A percentile compares a stretch with the other conserved stretches of the same genome.
phyloP scores from a whole-genome alignment of 2,329 filamentous ascomycete species.

The Periconia macrospinosa region DNA sequence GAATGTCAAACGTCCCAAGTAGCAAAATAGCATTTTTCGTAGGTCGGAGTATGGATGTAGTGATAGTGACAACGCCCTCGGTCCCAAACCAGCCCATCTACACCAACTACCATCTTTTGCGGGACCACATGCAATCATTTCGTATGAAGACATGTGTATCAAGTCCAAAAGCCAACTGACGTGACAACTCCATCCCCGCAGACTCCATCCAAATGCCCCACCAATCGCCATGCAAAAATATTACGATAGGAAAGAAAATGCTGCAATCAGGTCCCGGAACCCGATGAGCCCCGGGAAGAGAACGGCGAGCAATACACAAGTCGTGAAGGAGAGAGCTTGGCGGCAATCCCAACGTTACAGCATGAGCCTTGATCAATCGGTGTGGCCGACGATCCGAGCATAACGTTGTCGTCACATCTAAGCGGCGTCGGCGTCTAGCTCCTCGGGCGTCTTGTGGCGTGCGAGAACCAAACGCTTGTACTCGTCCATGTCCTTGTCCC shows the following conservation, averaged over 20 bases:
- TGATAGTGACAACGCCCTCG: too few relatives aligned
- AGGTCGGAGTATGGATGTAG: too few relatives aligned
- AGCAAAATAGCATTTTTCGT: too few relatives aligned
- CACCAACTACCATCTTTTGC: too few relatives aligned
- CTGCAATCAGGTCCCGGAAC: not conserved
- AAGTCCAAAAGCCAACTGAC: not conserved
- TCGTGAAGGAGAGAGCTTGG: too few relatives aligned
- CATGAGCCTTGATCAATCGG: too few relatives aligned
- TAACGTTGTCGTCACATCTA: too few relatives aligned
- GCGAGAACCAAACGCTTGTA: constrained; percentile 78
- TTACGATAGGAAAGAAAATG: not conserved
- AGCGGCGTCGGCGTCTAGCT: constrained; percentile 30
- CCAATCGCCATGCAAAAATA: constrained; percentile 1
- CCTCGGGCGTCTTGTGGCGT: constrained; percentile 58
- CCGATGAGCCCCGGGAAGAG: not conserved
- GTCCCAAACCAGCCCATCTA: too few relatives aligned
- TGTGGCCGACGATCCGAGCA: too few relatives aligned
- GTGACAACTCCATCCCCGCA: not conserved
- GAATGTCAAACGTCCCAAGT: not conserved
- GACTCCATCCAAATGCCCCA: constrained; percentile 5
- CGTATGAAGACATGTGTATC: too few relatives aligned
- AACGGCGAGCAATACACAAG: not conserved
- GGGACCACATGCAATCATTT: too few relatives aligned
- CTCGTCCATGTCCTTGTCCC: constrained; percentile 84
- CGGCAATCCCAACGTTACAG: too few relatives aligned